Conservation (phyloP, 2,329 filamentous ascomycete species). For the Byssoonygena ceratinophila region DNA sequence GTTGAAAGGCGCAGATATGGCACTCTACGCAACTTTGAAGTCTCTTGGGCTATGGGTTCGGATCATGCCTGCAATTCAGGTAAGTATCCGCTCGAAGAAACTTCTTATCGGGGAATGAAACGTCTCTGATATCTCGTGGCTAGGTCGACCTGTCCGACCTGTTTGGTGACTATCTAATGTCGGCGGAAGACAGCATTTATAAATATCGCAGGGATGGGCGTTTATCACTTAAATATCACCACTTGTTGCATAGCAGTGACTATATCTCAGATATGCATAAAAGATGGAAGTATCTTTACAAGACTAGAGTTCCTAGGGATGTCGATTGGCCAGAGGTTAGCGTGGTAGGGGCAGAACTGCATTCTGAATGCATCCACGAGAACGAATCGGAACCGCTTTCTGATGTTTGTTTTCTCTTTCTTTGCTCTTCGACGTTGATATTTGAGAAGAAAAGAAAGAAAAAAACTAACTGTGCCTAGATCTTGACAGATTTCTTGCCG, state of each 20-base stretch:
- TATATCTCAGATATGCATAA: not conserved
- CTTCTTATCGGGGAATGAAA: not conserved
- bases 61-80: slow-evolving; percentile 24
- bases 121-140: not conserved
- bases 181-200: not conserved
- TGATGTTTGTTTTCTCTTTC: not conserved
- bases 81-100: not conserved
- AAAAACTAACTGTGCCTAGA: not conserved
- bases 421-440: not conserved
- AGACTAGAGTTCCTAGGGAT: not conserved
- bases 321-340: not conserved
- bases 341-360: slow-evolving; percentile 6
- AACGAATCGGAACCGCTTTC: not conserved
- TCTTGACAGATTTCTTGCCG: not conserved
- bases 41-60: slow-evolving; percentile 25
- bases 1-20: slow-evolving; percentile 41
- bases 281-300: slow-evolving; percentile 2
- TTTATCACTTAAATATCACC: not conserved
- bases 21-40: slow-evolving; percentile 32
- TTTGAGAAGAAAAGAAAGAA: too few species aligned
- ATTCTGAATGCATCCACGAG: not conserved
- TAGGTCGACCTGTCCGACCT: not conserved
- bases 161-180: not conserved
- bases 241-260: not conserved
- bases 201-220: not conserved